Percentiles rank a stretch among this genome's conserved stretches.
Evolutionary conservation across 768 basidiomycete genomes (phyloP).

Genomic region (Lactarius hatsudake): DNA sequence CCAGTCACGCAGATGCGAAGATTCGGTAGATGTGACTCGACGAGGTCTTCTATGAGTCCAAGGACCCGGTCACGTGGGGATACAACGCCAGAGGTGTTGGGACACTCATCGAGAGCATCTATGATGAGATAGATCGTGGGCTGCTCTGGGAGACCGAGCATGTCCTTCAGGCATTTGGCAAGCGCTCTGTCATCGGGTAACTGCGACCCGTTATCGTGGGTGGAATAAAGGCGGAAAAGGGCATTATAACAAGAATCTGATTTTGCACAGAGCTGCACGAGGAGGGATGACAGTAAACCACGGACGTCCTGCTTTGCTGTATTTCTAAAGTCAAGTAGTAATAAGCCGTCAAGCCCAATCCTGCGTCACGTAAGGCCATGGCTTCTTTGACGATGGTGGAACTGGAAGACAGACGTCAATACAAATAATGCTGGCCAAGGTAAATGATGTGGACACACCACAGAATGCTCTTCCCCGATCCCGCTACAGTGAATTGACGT

Average conservation of each 20-base stretch:
- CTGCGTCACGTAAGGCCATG: background rate
- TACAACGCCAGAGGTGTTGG: background rate
- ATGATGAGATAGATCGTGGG: background rate
- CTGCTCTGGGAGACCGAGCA: background rate
- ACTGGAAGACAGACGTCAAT: background rate
- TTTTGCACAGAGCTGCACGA: background rate
- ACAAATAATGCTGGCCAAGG: background rate
- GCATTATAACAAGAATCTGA: background rate
- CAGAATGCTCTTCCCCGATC: background rate
- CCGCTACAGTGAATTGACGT: background rate
- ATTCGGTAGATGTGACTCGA: background rate
- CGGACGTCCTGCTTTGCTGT: background rate
- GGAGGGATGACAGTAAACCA: background rate
- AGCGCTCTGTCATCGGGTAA: background rate
- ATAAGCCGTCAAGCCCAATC: background rate
- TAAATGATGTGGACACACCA: background rate
- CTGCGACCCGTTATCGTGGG: background rate
- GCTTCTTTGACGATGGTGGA: background rate
- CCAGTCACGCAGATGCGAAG: background rate
- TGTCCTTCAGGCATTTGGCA: background rate
- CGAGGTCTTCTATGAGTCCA: background rate
- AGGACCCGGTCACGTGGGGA: background rate
- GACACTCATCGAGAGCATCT: conserved; percentile 13
- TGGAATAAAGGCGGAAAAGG: background rate
- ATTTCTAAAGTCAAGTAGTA: conserved; percentile 9